phyloP scores from a whole-genome alignment of 176 grass and related monocot genomes.

The Musa acuminata region DNA sequence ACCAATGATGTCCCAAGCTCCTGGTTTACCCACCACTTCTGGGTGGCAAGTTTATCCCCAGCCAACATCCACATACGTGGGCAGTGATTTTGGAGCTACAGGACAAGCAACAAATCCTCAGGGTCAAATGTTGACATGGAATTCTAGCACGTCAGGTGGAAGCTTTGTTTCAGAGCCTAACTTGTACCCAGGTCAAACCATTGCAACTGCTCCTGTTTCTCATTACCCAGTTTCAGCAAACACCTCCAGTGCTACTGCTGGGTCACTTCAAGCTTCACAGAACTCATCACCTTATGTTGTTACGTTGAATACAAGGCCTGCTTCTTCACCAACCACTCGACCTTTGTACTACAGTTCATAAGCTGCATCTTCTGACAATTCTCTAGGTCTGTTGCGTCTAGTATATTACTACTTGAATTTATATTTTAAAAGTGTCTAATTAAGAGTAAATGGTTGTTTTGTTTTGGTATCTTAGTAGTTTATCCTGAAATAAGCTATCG shows the following conservation, averaged over 20 bases:
- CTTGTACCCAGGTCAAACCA: constrained; percentile 27
- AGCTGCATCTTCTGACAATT: background rate
- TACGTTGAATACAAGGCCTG: constrained; percentile 10
- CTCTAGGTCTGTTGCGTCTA: background rate
- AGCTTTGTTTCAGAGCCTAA: constrained; percentile 27
- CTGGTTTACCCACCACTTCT: constrained; percentile 24
- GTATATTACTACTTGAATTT: too few species aligned
- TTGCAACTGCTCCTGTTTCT: constrained; percentile 9
- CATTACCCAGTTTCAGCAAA: constrained; percentile 30
- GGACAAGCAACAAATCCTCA: constrained; percentile 19
- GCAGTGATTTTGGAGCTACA: constrained; percentile 7
- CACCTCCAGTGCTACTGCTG: constrained; percentile 18
- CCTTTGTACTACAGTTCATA: constrained; percentile 5
- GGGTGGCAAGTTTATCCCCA: constrained; percentile 50
- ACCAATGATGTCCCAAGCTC: constrained; percentile 31
- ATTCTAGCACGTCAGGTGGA: constrained; percentile 45
- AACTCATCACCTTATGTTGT: constrained; percentile 37
- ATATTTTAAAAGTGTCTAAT: too few species aligned
- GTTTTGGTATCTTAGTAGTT: too few species aligned
- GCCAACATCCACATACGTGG: constrained; percentile 35
- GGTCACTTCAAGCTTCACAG: constrained; percentile 34
- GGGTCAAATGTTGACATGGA: constrained; percentile 51
- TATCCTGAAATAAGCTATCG: too few species aligned
- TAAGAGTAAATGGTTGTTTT: too few species aligned
- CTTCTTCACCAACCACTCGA: background rate